These are phyloP conservation scores for Lactuca saligna DNA, from an alignment of 129 eudicot genomes.

Conservation along the genomic window DNA sequence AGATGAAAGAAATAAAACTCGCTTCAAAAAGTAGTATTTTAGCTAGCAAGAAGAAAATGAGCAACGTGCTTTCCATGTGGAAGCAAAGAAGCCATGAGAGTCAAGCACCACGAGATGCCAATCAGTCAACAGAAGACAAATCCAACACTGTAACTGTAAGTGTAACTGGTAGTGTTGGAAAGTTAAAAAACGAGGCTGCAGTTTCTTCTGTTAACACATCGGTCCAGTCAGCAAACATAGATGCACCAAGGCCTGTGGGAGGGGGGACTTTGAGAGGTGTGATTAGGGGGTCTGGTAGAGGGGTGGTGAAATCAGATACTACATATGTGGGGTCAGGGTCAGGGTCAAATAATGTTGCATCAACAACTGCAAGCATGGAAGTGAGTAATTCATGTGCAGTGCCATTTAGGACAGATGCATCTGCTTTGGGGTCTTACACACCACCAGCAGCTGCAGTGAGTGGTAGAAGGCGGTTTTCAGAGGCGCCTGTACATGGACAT, in stretches of 20 bases:
- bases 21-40: slow-evolving; percentile 93
- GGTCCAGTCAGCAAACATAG: slow-evolving; percentile 41
- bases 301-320: slow-evolving; percentile 67
- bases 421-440: slow-evolving; percentile 80
- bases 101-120: slow-evolving; percentile 89
- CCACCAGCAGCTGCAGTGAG: slow-evolving; percentile 58
- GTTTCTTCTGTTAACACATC: slow-evolving; percentile 28
- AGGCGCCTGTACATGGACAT: slow-evolving; percentile 48
- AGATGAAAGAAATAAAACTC: slow-evolving; percentile 74
- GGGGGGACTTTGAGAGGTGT: slow-evolving; percentile 80
- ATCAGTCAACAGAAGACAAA: slow-evolving; percentile 51
- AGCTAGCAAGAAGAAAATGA: slow-evolving; percentile 97
- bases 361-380: slow-evolving; percentile 39
- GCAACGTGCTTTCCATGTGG: slow-evolving; percentile 92
- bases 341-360: too few relatives aligned
- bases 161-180: too few relatives aligned
- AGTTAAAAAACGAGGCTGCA: background rate
- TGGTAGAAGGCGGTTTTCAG: slow-evolving; percentile 94
- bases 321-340: slow-evolving; percentile 42
- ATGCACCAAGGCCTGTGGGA: slow-evolving; percentile 46
- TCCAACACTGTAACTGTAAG: slow-evolving; percentile 15
- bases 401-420: slow-evolving; percentile 77
- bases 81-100: slow-evolving; percentile 97
- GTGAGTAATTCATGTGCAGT: slow-evolving; percentile 37
- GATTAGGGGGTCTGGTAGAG: slow-evolving; percentile 83